Base-by-base conservation (phyloP, 331 rosid genomes). In the Malus hybrid region DNA sequence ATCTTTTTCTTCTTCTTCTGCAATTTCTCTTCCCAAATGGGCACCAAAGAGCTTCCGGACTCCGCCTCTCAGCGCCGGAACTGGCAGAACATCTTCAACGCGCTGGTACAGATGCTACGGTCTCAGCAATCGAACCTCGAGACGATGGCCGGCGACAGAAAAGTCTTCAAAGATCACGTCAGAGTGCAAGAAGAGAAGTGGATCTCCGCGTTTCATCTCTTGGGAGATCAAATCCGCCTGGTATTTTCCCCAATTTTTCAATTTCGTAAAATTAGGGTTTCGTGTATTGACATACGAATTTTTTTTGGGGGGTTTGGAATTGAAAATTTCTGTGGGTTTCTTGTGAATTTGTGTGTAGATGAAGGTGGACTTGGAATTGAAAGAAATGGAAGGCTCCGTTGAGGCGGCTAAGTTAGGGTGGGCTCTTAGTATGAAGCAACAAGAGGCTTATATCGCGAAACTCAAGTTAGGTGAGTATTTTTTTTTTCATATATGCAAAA, bases 51-150 rank as follows among this genome's bases (percentile, higher is more conserved):
- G 24, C n/a, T 75, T 18, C 69, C 87, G 50, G 42, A 73, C 60
- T 54, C 70, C 57, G 70, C 83, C 28, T 73, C 83, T 32, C 71
- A 62, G 1, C 79, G 80, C 4, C 85, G 80, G 59, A 95, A 88
- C 20, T 92, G 97, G 97, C 80, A 87, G 9, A 83, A 65, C 65
- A 72, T 85, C 13, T 90, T 88, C 82, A 72, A 80, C 20, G 77
- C 75, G 50, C 10, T 92, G 84, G 86, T 82, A 44, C 81, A 83
- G 44, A 90, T 90, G 85, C 31, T 90, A 48, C 80, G 71, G 36
- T 77, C 69, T 60, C 91, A 88, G 84, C 93, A 92, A 63, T 78
- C 74, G 14, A 92, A 92, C 87, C 87, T 94, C 64, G 93, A 81
- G 31, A 70, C 87, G 5, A 83, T 90, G 65, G 84, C 82, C 28